Conservation (phyloP, 179 eudicot genomes). For the Gypsophila paniculata region DNA sequence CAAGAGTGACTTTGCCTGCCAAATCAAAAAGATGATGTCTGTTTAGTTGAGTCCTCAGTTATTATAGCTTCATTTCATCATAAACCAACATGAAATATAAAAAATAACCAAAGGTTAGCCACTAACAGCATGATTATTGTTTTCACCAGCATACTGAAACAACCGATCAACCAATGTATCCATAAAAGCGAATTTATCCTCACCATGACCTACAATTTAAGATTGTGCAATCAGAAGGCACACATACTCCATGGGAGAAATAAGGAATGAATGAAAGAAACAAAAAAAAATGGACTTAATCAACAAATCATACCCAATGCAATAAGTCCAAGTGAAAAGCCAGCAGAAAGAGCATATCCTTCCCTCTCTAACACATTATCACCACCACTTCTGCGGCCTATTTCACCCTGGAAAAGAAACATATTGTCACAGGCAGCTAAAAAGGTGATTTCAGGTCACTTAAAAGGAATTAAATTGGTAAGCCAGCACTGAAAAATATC, state of each 20-base stretch:
- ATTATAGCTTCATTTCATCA: not conserved
- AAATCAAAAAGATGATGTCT: constrained; percentile 3
- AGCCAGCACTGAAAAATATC: not conserved
- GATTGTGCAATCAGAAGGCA: constrained; percentile 24
- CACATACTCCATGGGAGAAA: not conserved
- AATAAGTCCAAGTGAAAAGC: constrained; percentile 87
- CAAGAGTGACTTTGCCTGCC: constrained; percentile 52
- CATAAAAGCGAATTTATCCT: constrained; percentile 68
- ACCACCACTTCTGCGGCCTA: constrained; percentile 98
- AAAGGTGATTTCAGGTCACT: not conserved
- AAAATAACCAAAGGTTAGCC: not conserved
- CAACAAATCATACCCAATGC: constrained; percentile 62
- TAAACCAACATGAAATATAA: not conserved
- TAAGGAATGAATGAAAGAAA: not conserved
- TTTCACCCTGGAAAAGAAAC: constrained; percentile 60
- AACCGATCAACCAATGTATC: constrained; percentile 79
- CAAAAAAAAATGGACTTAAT: not conserved
- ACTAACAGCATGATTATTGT: constrained; percentile 21
- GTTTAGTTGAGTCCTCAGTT: not conserved
- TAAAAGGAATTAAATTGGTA: not conserved
- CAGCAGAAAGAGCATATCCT: constrained; percentile 98
- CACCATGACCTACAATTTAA: constrained; percentile 69
- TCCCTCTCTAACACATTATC: constrained; percentile 98
- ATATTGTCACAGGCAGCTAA: not conserved
- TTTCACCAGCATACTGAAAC: constrained; percentile 82